A percentile compares a stretch with the other conserved stretches of the same genome.
phyloP scores from a whole-genome alignment of 78 protist species.

The Protostelium mycophagum region DNA sequence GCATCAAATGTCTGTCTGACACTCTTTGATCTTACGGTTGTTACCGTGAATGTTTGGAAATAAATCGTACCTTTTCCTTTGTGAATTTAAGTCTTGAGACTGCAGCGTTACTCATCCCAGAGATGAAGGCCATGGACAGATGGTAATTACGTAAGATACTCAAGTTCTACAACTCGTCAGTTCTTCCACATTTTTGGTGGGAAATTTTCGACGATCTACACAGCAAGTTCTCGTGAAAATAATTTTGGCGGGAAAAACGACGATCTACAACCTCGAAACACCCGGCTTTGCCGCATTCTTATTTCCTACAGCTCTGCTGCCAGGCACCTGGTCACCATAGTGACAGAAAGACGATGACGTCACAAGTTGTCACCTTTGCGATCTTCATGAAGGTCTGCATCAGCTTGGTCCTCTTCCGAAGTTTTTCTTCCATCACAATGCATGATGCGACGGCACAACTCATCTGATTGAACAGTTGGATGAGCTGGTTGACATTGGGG shows the following conservation, averaged over 20 bases:
- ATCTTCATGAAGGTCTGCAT: not conserved
- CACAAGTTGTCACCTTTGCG: not conserved
- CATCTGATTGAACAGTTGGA: not conserved
- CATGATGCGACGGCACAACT: not conserved
- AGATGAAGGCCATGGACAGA: not conserved
- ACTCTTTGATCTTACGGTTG: not conserved
- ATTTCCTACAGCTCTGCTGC: too few species aligned
- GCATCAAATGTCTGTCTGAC: not conserved
- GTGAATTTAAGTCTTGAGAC: not conserved
- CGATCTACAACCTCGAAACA: too few species aligned
- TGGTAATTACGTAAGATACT: not conserved
- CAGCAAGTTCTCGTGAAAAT: too few species aligned
- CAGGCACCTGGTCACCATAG: too few species aligned
- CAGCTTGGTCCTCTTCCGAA: not conserved
- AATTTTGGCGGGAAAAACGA: too few species aligned
- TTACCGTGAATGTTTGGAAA: not conserved
- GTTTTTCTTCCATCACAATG: not conserved
- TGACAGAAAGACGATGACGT: too few species aligned
- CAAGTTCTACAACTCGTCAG: not conserved
- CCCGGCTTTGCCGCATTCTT: too few species aligned
- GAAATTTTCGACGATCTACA: too few species aligned
- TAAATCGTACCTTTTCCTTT: not conserved
- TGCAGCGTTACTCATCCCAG: not conserved
- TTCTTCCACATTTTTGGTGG: not conserved
- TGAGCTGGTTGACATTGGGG: not conserved